Conservation (phyloP, 306 rosid genomes). For the Abrus pulchellus region DNA sequence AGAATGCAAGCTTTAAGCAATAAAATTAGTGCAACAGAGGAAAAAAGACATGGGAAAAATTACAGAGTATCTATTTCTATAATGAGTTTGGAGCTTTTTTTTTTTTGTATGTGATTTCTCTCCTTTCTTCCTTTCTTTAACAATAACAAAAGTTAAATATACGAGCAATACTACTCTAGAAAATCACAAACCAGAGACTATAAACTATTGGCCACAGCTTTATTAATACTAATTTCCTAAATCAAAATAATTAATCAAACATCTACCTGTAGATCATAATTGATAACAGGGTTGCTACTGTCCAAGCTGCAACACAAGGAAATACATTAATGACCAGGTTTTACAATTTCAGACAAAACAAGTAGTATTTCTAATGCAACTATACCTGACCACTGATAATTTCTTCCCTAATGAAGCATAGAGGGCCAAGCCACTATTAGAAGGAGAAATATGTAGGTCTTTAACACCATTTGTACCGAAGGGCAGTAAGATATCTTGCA, state of each 20-base stretch:
- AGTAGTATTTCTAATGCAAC: conserved; percentile 5
- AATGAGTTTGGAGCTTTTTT: not conserved
- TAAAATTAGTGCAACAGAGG: conserved; percentile 11
- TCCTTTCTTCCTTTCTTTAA: not conserved
- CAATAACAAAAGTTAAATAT: not conserved
- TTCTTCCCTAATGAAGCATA: conserved; percentile 77
- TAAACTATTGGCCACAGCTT: conserved; percentile 22
- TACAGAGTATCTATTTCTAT: not conserved
- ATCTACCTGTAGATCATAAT: conserved; percentile 85
- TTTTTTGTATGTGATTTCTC: not conserved
- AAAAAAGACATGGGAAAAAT: not conserved
- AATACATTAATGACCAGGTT: conserved; percentile 38
- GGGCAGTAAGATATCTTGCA: conserved; percentile 81
- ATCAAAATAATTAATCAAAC: conserved; percentile 41
- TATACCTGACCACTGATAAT: conserved; percentile 83
- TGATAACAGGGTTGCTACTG: conserved; percentile 68
- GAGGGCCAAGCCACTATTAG: conserved; percentile 66
- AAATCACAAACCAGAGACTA: conserved; percentile 5
- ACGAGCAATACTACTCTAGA: not conserved
- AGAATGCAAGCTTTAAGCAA: conserved; percentile 33
- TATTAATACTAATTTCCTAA: conserved; percentile 29
- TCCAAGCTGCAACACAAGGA: conserved; percentile 69
- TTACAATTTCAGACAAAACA: conserved; percentile 34
- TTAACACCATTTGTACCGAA: conserved; percentile 59
- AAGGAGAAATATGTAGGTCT: conserved; percentile 80